phyloP scores from a whole-genome alignment of 2,329 filamentous ascomycete genomes.

The Ceratocystis alfenasii region DNA sequence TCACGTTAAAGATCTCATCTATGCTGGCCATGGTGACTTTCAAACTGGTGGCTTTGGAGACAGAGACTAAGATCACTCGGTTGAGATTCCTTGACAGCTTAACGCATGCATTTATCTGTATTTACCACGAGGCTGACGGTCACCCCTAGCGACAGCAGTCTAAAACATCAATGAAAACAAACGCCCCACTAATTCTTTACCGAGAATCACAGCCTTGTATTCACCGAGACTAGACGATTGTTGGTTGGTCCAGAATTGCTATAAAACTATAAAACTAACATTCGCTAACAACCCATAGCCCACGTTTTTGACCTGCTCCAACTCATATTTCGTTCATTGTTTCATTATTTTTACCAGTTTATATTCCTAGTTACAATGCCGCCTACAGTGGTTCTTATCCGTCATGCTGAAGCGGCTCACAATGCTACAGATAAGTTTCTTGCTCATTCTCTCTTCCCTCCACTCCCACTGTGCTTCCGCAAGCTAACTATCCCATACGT shows the following conservation, averaged over 20 bases:
- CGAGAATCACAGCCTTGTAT: slow-evolving; percentile 7
- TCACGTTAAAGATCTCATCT: slow-evolving; percentile 47
- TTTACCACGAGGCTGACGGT: slow-evolving; percentile 6
- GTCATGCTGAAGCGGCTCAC: slow-evolving; percentile 67
- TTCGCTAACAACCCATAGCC: neutral
- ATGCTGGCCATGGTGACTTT: slow-evolving; percentile 41
- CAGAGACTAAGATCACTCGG: neutral
- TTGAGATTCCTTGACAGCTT: too few relatives aligned
- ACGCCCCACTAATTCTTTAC: neutral
- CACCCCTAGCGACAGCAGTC: neutral
- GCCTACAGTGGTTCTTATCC: slow-evolving; percentile 62
- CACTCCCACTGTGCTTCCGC: slow-evolving; percentile 18
- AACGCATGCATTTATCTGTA: too few relatives aligned
- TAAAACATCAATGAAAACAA: neutral
- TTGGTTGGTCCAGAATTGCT: too few relatives aligned
- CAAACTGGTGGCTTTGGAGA: neutral
- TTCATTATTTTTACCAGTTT: neutral
- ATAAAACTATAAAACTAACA: too few relatives aligned
- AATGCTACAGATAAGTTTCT: slow-evolving; percentile 40
- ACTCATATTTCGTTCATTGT: too few relatives aligned
- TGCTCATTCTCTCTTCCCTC: slow-evolving; percentile 15
- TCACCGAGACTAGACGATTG: neutral
- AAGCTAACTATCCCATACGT: slow-evolving; percentile 28
- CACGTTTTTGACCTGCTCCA: neutral
- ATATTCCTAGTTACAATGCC: slow-evolving; percentile 32